These are phyloP conservation scores for Blumeria hordei DNA, from an alignment of 2,329 filamentous ascomycete genomes.

Conservation along the genomic window DNA sequence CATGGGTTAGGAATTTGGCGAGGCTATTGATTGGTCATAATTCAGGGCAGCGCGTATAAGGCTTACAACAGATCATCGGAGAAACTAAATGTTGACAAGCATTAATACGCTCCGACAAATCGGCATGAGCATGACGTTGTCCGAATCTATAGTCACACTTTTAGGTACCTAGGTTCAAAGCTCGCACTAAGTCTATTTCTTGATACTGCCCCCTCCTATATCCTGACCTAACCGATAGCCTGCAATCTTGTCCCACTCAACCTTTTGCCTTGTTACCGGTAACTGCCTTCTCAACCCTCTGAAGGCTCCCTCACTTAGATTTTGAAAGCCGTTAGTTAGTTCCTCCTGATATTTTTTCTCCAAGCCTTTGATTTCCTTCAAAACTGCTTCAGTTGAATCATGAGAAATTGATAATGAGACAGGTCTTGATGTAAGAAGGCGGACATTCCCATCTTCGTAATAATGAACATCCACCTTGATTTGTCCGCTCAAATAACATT, in stretches of 20 bases:
- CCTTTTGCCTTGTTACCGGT: conserved; percentile 91
- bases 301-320: conserved; percentile 80
- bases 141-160: too few relatives aligned
- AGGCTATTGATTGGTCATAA: too few relatives aligned
- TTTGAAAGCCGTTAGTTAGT: conserved; percentile 71
- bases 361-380: conserved; percentile 49
- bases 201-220: conserved; percentile 42
- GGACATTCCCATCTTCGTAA: conserved; percentile 97
- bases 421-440: conserved; percentile 70
- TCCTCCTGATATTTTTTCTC: conserved; percentile 96
- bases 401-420: conserved; percentile 36
- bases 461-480: conserved; percentile 96
- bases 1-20: too few relatives aligned
- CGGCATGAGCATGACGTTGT: too few relatives aligned
- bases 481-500: conserved; percentile 46
- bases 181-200: conserved; percentile 4
- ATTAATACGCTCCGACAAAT: too few relatives aligned
- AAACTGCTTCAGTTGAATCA: conserved; percentile 31
- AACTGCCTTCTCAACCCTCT: conserved; percentile 80
- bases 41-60: too few relatives aligned
- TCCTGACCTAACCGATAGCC: conserved; percentile 72
- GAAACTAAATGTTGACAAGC: too few relatives aligned
- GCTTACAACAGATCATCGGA: too few relatives aligned
- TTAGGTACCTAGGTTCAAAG: too few relatives aligned
- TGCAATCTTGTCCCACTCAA: conserved; percentile 96